phyloP scores from a whole-genome alignment of 1,284 basidiomycete genomes.

The Cryptococcus sp. region DNA sequence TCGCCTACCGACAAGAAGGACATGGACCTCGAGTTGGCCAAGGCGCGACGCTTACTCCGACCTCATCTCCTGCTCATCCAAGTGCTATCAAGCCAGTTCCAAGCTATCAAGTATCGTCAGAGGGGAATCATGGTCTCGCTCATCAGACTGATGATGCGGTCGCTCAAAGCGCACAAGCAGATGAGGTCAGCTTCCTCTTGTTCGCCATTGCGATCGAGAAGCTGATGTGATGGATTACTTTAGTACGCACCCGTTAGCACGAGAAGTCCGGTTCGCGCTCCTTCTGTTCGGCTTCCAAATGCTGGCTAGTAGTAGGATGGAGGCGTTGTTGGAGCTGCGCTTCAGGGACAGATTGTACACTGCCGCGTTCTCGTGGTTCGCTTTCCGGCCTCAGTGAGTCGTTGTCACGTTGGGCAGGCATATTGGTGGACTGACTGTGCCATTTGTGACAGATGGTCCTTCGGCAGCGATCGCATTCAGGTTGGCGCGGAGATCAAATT shows the following conservation, averaged over 20 bases:
- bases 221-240: constrained; percentile 2
- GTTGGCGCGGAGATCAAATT: constrained; percentile 84
- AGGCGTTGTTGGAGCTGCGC: constrained; percentile 76
- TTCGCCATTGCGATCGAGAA: constrained; percentile 1
- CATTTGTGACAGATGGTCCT: constrained; percentile 73
- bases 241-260: constrained; percentile 87
- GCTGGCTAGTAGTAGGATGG: constrained; percentile 82
- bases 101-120: constrained; percentile 87
- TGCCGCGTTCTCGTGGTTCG: constrained; percentile 89
- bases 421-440: not conserved
- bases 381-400: constrained; percentile 78
- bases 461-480: constrained; percentile 87
- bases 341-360: constrained; percentile 76
- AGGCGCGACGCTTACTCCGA: constrained; percentile 72
- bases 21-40: constrained; percentile 71
- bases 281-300: constrained; percentile 92
- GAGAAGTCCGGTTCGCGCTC: constrained; percentile 86
- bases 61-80: constrained; percentile 85
- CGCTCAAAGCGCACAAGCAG: constrained; percentile 65
- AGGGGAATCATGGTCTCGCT: constrained; percentile 83
- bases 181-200: constrained; percentile 64
- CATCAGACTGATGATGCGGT: constrained; percentile 78
- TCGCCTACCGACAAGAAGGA: constrained; percentile 84
- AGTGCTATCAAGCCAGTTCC: constrained; percentile 88
- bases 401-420: not conserved